Percentiles rank a stretch among this genome's conserved stretches.
phyloP scores from a whole-genome alignment of 2,329 filamentous ascomycete species.

The Hymenoscyphus albidus region DNA sequence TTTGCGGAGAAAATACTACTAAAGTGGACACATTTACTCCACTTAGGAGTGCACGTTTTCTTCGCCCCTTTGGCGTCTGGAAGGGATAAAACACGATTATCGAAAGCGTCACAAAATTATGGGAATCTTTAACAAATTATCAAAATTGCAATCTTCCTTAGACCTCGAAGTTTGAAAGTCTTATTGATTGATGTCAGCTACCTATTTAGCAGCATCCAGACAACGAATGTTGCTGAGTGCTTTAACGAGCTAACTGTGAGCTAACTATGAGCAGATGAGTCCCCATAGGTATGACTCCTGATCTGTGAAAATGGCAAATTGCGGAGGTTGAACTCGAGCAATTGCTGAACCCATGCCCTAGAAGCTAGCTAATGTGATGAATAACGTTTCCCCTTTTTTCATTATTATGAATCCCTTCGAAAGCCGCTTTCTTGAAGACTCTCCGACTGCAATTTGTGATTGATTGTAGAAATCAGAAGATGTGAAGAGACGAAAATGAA shows the following conservation, averaged over 20 bases:
- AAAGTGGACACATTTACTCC: no score
- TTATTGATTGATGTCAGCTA: neutral
- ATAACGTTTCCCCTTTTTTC: neutral
- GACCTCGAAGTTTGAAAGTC: neutral
- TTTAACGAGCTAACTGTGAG: neutral
- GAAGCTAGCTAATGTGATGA: neutral
- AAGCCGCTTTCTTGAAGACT: neutral
- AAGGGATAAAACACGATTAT: no score
- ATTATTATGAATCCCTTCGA: neutral
- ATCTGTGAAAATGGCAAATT: neutral
- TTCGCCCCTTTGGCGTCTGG: no score
- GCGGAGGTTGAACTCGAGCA: neutral
- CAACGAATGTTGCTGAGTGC: neutral
- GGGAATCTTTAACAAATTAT: no score
- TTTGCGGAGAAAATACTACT: no score
- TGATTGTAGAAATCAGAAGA: neutral
- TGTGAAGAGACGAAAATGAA: neutral
- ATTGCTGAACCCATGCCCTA: neutral
- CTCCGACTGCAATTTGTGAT: neutral
- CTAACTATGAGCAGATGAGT: neutral
- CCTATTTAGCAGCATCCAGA: neutral
- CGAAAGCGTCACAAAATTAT: no score
- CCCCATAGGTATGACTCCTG: neutral
- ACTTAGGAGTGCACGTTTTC: no score
- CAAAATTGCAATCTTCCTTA: no score